phyloP scores from a whole-genome alignment of 257 asterid genomes.

The Solanum gandarillasii region DNA sequence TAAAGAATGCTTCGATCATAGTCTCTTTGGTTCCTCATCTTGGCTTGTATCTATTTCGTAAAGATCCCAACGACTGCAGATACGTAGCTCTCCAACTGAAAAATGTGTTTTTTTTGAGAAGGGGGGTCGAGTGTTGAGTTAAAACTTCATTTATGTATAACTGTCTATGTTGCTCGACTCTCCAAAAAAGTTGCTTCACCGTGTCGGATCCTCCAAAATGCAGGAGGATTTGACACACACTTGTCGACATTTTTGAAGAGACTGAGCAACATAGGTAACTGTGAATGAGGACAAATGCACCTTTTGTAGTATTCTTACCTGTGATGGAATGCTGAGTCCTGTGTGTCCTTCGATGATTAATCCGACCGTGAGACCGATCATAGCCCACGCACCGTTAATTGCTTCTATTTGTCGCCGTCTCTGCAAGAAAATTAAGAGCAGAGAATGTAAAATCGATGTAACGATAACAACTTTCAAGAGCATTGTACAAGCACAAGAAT shows the following conservation, averaged over 20 bases:
- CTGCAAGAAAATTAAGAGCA: conserved; percentile 15
- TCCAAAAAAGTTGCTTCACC: background rate
- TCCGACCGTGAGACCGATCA: conserved; percentile 90
- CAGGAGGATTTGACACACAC: background rate
- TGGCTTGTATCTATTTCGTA: conserved; percentile 19
- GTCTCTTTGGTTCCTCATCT: background rate
- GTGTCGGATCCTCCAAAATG: background rate
- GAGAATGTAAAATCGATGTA: background rate
- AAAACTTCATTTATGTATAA: background rate
- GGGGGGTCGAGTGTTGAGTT: background rate
- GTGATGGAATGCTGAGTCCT: conserved; percentile 58
- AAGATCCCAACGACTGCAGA: conserved; percentile 41
- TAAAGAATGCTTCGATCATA: background rate
- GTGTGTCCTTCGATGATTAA: conserved; percentile 77
- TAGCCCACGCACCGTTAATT: conserved; percentile 93
- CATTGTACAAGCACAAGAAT: background rate
- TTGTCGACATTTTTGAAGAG: background rate
- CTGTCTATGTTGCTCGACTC: background rate
- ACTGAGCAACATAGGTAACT: background rate
- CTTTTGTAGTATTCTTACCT: conserved; percentile 26
- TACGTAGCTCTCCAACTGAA: conserved; percentile 73
- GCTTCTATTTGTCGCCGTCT: conserved; percentile 68
- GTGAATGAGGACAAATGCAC: background rate
- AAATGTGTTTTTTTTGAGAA: background rate
- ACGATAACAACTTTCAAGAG: background rate